A percentile compares a stretch with the other conserved stretches of the same genome.
These are phyloP conservation scores for Pseudogymnoascus sp. DNA, from an alignment of 2,329 filamentous ascomycete species.

Conservation along the genomic window DNA sequence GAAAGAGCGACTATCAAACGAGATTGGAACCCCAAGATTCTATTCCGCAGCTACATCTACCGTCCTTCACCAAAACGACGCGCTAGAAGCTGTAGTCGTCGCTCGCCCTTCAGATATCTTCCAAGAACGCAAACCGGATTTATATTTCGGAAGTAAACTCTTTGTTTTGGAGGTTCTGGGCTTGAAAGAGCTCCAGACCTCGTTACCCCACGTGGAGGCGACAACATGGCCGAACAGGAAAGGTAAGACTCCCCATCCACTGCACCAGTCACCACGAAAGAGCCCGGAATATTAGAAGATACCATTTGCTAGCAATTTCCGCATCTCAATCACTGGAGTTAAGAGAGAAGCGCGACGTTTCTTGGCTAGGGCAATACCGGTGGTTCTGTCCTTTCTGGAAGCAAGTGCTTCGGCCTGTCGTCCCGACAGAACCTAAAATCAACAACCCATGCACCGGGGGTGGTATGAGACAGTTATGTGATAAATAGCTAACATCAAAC, in stretches of 20 bases:
- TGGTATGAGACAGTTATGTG: background rate
- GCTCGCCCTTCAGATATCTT: background rate
- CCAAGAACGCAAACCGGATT: background rate
- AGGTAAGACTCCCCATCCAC: background rate
- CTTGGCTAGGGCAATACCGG: background rate
- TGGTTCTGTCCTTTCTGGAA: constrained; percentile 1
- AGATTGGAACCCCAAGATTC: constrained; percentile 3
- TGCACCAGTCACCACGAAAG: background rate
- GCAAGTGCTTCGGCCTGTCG: constrained; percentile 3
- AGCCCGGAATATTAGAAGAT: background rate
- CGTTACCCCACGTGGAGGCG: constrained; percentile 8
- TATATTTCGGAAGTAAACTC: background rate
- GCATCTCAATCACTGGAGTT: background rate
- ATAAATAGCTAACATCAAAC: background rate
- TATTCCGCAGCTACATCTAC: background rate
- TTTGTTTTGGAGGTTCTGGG: background rate
- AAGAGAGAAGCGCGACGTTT: background rate
- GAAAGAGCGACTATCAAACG: constrained; percentile 8
- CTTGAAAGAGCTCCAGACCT: constrained; percentile 3
- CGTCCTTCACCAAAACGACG: background rate
- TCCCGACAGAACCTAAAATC: background rate
- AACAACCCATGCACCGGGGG: background rate
- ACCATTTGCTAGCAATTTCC: background rate
- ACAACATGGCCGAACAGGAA: background rate
- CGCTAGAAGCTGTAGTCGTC: background rate